These are phyloP conservation scores for Gillenia trifoliata DNA, from an alignment of 306 rosid genomes.

Conservation along the genomic window DNA sequence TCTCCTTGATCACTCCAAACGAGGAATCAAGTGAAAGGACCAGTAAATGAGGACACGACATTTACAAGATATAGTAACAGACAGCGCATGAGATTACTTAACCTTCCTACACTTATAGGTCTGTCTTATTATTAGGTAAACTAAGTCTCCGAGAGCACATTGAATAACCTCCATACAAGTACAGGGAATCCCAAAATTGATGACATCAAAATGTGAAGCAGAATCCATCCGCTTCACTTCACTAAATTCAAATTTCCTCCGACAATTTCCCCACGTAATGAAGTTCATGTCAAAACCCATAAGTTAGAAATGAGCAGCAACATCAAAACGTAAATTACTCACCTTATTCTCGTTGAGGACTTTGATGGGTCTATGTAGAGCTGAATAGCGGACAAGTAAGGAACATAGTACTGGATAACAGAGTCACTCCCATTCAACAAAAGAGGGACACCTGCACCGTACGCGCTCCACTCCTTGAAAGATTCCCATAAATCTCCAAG, in stretches of 20 bases:
- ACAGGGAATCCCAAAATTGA: not conserved
- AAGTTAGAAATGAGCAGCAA: not conserved
- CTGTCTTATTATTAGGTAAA: not conserved
- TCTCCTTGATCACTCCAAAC: not conserved
- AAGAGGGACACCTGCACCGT: conserved; percentile 81
- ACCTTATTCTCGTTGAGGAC: conserved; percentile 57
- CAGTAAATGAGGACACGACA: not conserved
- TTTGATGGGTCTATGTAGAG: conserved; percentile 68
- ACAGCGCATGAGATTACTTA: not conserved
- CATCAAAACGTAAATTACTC: conserved; percentile 1
- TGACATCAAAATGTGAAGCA: not conserved
- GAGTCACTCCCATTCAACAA: conserved; percentile 73
- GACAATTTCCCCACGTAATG: not conserved
- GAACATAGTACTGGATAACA: conserved; percentile 80
- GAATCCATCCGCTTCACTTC: not conserved
- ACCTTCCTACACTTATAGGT: not conserved
- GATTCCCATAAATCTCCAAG: conserved; percentile 92
- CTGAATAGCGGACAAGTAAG: conserved; percentile 85
- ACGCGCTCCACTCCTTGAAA: conserved; percentile 86
- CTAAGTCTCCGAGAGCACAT: not conserved
- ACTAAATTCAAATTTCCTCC: not conserved
- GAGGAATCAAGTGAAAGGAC: not conserved
- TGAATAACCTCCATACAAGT: not conserved
- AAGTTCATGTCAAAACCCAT: not conserved
- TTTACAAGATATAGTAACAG: not conserved